Percentiles rank a stretch among this genome's conserved stretches.
phyloP scores from a whole-genome alignment of 805 yeast genomes.

The Tanozyma kutaoensis region DNA sequence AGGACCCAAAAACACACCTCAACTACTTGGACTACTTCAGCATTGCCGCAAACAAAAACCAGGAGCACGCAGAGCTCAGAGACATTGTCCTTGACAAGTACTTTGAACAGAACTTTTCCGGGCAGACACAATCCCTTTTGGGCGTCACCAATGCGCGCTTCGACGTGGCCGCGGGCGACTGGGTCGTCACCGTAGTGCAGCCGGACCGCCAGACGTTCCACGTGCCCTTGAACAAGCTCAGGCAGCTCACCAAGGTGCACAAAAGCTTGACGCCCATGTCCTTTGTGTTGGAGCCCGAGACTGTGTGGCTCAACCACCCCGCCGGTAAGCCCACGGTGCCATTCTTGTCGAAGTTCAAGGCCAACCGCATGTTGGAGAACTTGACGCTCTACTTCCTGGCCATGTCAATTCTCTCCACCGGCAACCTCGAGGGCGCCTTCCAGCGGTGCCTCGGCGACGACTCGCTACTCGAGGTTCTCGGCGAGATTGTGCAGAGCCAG shows the following conservation, averaged over 20 bases:
- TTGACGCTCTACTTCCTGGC: slow-evolving; percentile 32
- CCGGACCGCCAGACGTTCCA: background rate
- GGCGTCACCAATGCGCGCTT: slow-evolving; percentile 21
- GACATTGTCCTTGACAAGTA: slow-evolving; percentile 8
- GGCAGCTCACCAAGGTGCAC: slow-evolving; percentile 4
- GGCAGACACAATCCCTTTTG: slow-evolving; percentile 1
- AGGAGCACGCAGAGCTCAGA: slow-evolving; percentile 13
- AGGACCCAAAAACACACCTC: slow-evolving; percentile 19
- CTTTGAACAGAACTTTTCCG: slow-evolving; percentile 11
- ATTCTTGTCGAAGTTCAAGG: slow-evolving; percentile 27
- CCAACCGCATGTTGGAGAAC: slow-evolving; percentile 33
- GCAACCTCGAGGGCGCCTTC: background rate
- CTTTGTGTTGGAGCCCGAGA: slow-evolving; percentile 10
- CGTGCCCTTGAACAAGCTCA: slow-evolving; percentile 2
- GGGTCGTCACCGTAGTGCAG: slow-evolving; percentile 12
- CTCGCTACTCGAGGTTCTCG: slow-evolving; percentile 2
- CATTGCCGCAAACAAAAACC: slow-evolving; percentile 15
- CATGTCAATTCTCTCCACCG: slow-evolving; percentile 8
- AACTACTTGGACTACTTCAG: slow-evolving; percentile 26
- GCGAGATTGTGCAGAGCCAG: slow-evolving; percentile 4
- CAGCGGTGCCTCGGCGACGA: background rate
- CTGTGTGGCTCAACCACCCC: slow-evolving; percentile 12
- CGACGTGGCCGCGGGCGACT: slow-evolving; percentile 16
- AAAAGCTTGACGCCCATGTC: slow-evolving; percentile 18
- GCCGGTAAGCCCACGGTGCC: slow-evolving; percentile 12